phyloP scores from a whole-genome alignment of 768 basidiomycete species.

The Boletus huronensis region DNA sequence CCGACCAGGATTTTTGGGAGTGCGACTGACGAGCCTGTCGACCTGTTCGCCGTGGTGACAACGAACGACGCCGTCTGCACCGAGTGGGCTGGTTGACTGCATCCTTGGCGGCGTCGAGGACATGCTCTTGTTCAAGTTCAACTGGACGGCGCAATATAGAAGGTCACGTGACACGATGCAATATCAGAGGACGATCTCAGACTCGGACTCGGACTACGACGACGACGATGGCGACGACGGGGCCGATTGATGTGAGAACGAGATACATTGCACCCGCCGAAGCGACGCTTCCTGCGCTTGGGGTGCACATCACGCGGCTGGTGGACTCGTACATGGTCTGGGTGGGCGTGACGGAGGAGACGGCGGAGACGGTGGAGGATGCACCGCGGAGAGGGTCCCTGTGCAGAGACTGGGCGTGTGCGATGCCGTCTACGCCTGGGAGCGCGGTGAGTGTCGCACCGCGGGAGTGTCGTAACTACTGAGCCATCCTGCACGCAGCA shows the following conservation, averaged over 20 bases:
- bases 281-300: constrained; percentile 52
- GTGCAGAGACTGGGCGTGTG: constrained; percentile 78
- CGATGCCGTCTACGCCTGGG: constrained; percentile 54
- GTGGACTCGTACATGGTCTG: constrained; percentile 81
- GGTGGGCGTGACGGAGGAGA: constrained; percentile 59
- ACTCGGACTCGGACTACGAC: background rate
- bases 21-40: constrained; percentile 29
- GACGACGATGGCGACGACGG: constrained; percentile 6
- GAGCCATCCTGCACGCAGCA: background rate
- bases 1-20: constrained; percentile 34
- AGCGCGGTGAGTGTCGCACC: constrained; percentile 19
- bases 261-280: constrained; percentile 49
- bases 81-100: constrained; percentile 24
- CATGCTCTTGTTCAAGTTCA: background rate
- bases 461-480: background rate
- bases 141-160: background rate
- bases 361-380: constrained; percentile 42
- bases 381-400: constrained; percentile 56
- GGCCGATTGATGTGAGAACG: constrained; percentile 42
- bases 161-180: constrained; percentile 21
- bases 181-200: background rate
- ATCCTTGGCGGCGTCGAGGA: constrained; percentile 3
- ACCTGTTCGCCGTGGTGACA: constrained; percentile 34
- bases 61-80: constrained; percentile 30
- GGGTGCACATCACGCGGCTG: constrained; percentile 62